Percentiles rank a stretch among this genome's conserved stretches.
phyloP scores from a whole-genome alignment of 2,329 filamentous ascomycete genomes.

The Colletotrichum sp. region DNA sequence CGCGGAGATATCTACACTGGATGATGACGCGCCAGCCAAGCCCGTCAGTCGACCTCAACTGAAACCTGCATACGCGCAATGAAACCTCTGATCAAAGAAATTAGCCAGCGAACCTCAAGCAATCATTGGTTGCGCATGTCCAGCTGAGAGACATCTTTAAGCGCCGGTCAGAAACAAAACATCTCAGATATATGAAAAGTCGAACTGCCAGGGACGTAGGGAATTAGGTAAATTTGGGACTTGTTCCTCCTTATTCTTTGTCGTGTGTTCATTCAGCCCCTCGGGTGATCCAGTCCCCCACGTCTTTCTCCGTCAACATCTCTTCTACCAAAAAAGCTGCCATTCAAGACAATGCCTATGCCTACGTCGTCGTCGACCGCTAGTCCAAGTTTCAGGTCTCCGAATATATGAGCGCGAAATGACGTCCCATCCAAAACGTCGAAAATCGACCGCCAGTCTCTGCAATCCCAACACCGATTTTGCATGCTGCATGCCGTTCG shows the following conservation, averaged over 20 bases:
- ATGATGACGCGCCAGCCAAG: not conserved
- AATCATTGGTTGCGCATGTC: not conserved
- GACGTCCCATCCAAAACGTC: not conserved
- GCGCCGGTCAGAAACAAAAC: not conserved
- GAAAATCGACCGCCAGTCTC: not conserved
- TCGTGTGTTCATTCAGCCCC: not conserved
- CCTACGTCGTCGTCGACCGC: not conserved
- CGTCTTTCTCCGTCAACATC: not conserved
- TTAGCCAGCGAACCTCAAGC: not conserved
- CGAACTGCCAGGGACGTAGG: not conserved
- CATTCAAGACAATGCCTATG: not conserved
- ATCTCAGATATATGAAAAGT: not conserved
- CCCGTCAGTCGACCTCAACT: not conserved
- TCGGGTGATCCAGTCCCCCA: not conserved
- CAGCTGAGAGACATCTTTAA: not conserved
- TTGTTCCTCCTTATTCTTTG: not conserved
- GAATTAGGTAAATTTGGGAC: constrained; percentile 18
- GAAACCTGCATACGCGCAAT: not conserved
- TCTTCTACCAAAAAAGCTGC: not conserved
- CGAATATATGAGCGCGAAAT: not conserved
- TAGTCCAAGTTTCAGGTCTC: not conserved
- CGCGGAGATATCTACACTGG: not conserved
- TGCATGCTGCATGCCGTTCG: not conserved
- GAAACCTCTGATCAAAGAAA: not conserved
- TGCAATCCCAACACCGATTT: constrained; percentile 2